phyloP scores from a whole-genome alignment of 768 basidiomycete genomes.

The Macrolepiota albuminosa region DNA sequence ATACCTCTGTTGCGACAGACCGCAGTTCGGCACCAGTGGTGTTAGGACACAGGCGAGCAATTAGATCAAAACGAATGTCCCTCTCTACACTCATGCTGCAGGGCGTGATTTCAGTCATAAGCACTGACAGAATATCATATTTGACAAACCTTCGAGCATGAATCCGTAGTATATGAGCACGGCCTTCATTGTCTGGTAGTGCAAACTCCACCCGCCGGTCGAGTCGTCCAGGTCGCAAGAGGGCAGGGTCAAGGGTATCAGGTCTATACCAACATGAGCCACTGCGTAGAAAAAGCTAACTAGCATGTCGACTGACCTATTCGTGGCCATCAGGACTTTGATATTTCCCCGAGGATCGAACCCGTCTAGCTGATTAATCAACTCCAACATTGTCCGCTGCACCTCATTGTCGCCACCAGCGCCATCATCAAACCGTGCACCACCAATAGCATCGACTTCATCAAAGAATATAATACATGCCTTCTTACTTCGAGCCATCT shows the following conservation, averaged over 20 bases:
- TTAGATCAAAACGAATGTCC: constrained; percentile 95
- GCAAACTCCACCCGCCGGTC: constrained; percentile 98
- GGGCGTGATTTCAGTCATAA: constrained; percentile 2
- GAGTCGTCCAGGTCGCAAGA: constrained; percentile 91
- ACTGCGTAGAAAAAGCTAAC: not conserved
- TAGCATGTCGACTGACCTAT: constrained; percentile 54
- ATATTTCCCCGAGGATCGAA: constrained; percentile 99
- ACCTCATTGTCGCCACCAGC: constrained; percentile 99
- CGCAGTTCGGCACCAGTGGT: constrained; percentile 98
- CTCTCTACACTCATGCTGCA: constrained; percentile 93
- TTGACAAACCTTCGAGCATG: constrained; percentile 79
- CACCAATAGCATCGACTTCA: constrained; percentile 97
- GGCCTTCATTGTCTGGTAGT: constrained; percentile 91
- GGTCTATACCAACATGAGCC: constrained; percentile 49
- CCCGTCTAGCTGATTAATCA: constrained; percentile 98
- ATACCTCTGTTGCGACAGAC: constrained; percentile 92
- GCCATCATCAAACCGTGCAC: constrained; percentile 96
- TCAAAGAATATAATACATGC: constrained; percentile 99
- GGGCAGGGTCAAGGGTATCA: constrained; percentile 95
- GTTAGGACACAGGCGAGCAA: constrained; percentile 95
- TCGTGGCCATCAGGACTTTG: constrained; percentile 99
- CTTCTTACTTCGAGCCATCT: constrained; percentile 98
- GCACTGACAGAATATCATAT: not conserved
- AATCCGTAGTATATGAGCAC: constrained; percentile 94
- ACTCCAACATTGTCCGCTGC: constrained; percentile 97